Evolutionary conservation across 2,329 filamentous ascomycete species (phyloP).

Genomic region (Fusarium buharicum): DNA sequence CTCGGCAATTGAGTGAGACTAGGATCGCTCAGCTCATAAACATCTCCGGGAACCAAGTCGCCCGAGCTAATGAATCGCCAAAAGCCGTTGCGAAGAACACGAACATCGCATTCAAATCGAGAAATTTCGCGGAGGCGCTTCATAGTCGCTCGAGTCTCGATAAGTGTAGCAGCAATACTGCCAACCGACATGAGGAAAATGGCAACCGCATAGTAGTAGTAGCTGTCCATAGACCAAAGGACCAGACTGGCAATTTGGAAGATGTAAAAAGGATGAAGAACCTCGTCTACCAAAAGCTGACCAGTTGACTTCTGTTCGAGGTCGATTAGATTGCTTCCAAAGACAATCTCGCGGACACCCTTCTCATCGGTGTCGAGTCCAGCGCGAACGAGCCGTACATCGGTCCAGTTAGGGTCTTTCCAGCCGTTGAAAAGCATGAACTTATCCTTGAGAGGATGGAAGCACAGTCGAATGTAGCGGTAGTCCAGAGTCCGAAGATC

Average conservation of each 20-base stretch:
- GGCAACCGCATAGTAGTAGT: conserved; percentile 96
- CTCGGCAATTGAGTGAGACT: conserved; percentile 88
- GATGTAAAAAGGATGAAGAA: conserved; percentile 97
- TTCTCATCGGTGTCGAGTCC: conserved; percentile 93
- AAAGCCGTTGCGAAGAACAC: conserved; percentile 93
- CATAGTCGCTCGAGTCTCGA: conserved; percentile 95
- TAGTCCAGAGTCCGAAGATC: conserved; percentile 86
- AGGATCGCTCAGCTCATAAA: conserved; percentile 97
- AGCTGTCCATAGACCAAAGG: conserved; percentile 94
- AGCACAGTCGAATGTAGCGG: conserved; percentile 92
- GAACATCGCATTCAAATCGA: conserved; percentile 92
- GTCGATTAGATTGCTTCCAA: conserved; percentile 90
- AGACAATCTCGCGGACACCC: conserved; percentile 82
- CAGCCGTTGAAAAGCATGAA: conserved; percentile 88
- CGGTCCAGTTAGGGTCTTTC: conserved; percentile 92
- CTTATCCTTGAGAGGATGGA: conserved; percentile 87
- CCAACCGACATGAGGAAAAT: conserved; percentile 95
- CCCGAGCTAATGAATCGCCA: conserved; percentile 90
- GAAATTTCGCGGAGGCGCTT: conserved; percentile 89
- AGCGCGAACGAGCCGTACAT: conserved; percentile 76
- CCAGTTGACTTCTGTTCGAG: conserved; percentile 88
- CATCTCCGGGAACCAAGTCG: conserved; percentile 92
- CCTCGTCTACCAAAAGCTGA: conserved; percentile 90
- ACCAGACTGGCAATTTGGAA: conserved; percentile 96
- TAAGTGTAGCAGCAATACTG: conserved; percentile 87